A percentile compares a stretch with the other conserved stretches of the same genome.
Evolutionary conservation across 768 basidiomycete genomes (phyloP).

Genomic region (Leccinum subgranulosum): DNA sequence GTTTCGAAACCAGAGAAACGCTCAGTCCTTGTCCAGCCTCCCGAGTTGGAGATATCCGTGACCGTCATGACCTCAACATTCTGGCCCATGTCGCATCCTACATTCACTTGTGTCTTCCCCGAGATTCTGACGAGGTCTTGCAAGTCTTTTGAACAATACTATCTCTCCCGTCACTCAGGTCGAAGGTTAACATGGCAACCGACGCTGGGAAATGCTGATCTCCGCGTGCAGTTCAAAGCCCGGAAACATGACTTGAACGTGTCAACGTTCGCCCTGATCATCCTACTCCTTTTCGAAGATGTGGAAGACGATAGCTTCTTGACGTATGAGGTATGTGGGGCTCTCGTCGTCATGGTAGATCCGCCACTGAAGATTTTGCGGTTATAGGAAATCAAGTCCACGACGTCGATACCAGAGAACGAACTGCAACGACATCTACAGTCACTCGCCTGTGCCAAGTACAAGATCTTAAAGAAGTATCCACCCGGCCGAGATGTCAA

Average conservation of each 20-base stretch:
- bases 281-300: slow-evolving; percentile 84
- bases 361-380: not conserved
- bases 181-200: slow-evolving; percentile 91
- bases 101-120: slow-evolving; percentile 66
- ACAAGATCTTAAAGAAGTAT: slow-evolving; percentile 86
- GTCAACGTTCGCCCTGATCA: slow-evolving; percentile 82
- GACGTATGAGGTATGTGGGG: slow-evolving; percentile 63
- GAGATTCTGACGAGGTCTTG: slow-evolving; percentile 58
- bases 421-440: slow-evolving; percentile 94
- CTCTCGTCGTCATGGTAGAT: not conserved
- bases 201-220: slow-evolving; percentile 85
- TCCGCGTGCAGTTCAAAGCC: slow-evolving; percentile 76
- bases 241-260: slow-evolving; percentile 89
- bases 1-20: not conserved
- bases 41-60: slow-evolving; percentile 77
- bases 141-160: slow-evolving; percentile 85
- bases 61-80: slow-evolving; percentile 95
- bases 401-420: slow-evolving; percentile 67
- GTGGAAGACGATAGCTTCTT: slow-evolving; percentile 64
- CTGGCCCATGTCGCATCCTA: slow-evolving; percentile 82
- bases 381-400: slow-evolving; percentile 76
- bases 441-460: slow-evolving; percentile 93
- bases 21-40: slow-evolving; percentile 46
- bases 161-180: slow-evolving; percentile 85
- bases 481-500: slow-evolving; percentile 85